These are phyloP conservation scores for Chaetomium olivaceum DNA, from an alignment of 2,329 filamentous ascomycete genomes.

Conservation along the genomic window DNA sequence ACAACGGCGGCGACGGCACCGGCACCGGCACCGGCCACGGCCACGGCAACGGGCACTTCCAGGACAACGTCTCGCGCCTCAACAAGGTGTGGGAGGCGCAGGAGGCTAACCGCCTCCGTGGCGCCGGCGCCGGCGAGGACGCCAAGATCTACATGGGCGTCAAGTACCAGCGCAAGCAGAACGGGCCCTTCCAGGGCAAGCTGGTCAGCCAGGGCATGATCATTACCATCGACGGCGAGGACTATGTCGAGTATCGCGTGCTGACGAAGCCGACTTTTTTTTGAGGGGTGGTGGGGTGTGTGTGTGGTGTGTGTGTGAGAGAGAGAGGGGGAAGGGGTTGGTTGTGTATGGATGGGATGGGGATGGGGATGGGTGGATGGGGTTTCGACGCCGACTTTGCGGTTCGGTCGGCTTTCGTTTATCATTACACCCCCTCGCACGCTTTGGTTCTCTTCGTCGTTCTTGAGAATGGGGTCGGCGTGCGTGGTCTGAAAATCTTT, in stretches of 20 bases:
- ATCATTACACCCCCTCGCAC: background rate
- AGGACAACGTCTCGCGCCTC: slow-evolving; percentile 52
- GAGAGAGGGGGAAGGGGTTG: no score
- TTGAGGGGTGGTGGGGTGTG: slow-evolving; percentile 32
- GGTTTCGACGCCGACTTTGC: background rate
- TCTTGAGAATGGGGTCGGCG: background rate
- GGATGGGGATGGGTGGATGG: no score
- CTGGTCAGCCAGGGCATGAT: slow-evolving; percentile 63
- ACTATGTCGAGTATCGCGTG: slow-evolving; percentile 67
- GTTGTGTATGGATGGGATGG: no score
- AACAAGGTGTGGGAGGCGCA: slow-evolving; percentile 59
- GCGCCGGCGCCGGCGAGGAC: slow-evolving; percentile 48
- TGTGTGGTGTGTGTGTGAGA: background rate
- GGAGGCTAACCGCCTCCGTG: slow-evolving; percentile 50
- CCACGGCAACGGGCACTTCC: slow-evolving; percentile 15
- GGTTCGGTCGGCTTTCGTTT: background rate
- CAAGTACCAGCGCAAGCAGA: slow-evolving; percentile 63
- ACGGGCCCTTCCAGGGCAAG: slow-evolving; percentile 62
- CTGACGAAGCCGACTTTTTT: slow-evolving; percentile 65
- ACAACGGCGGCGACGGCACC: no score
- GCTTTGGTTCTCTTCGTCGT: background rate
- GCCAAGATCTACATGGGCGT: slow-evolving; percentile 60
- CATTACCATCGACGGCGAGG: slow-evolving; percentile 65
- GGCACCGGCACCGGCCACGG: no score
- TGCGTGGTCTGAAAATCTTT: background rate